Evolutionary conservation across 2,329 filamentous ascomycete genomes (phyloP), one percentile per base, ranked within the genome.

Genomic region (Madurella fahalii): DNA sequence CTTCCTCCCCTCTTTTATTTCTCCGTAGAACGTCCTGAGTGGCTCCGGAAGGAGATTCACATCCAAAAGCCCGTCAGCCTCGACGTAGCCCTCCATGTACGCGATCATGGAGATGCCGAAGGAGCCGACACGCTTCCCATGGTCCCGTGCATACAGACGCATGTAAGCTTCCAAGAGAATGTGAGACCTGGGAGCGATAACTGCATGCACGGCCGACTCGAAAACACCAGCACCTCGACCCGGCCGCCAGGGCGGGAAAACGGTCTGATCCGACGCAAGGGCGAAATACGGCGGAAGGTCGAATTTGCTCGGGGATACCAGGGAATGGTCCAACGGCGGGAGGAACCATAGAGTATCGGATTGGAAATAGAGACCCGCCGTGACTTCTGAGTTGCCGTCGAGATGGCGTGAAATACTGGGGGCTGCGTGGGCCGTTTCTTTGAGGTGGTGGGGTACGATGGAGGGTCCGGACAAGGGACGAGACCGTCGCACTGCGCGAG

Each of bases 281-380:
- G 59, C 17, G 41, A 60, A 64, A 18, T 50, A n/a, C 17, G 41
- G 20, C 25, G 61, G 54, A 41, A 63, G 44, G 17, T 58, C 49
- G 32, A 31, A 4, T 17, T 31, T 25, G 39, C 13, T 45, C 9
- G 57, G 45, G 32, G 18, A 43, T 45, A 52, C 18, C 5, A 64
- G 52, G 5, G 54, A 54, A 25, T 25, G 41, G 47, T 61, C 58
- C 31, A 67, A 25, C 5, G 43, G 51, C 25, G 65, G 60, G 2
- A 66, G 49, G 46, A 66, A 65, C 61, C 62, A 63, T 0, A 65
- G 60, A 7, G 61, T 61, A 13, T 64, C 58, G 9, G 62, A 64
- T 34, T 64, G 62, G 15, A 49, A 31, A 46, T 64, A 65, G 2
- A 66, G 51, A 4, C 59, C 61, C 8, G 64, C 57, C 2, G 57